Evolutionary conservation across 2,329 filamentous ascomycete species (phyloP), one percentile per base, ranked within the genome.

Genomic region (Hymenotorrendiella dingleyae): DNA sequence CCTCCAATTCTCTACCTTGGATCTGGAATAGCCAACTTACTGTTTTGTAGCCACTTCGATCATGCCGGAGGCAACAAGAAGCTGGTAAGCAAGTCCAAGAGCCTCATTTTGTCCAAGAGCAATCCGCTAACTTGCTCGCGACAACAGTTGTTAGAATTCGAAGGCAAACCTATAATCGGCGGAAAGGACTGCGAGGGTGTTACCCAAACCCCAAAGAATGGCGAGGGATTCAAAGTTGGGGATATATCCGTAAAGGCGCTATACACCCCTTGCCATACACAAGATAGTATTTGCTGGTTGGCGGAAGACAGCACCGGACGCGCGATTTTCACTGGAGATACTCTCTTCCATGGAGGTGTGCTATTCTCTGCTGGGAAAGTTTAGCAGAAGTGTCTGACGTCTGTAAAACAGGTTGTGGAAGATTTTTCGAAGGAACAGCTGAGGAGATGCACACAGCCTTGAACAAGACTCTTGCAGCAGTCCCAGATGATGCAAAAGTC

Each of bases 251-350:
- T 96, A 44, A 91, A 78, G 61, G 85, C 86, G 19, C 71, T 97
- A n/a, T 86, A 97, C 67, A 98, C 93, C 10, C 93, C 93, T 2
- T 98, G 93, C 65, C 93, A 98, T 64, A 98, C 93, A 1, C 90
- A 96, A 68, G 93, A 98, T 68, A 96, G 90, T 64, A 95, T 98
- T 62, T 98, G 93, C 72, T 98, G 82, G 70, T 87, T 82, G 55
- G 81, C 93, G 71, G 79, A 95, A 65, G 91, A 98, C 59, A 82
- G 80, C 16, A 70, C 78, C 36, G 73, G 85, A 36, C 82, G 78
- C 56, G 90, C 76, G 6, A 88, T 98, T 3, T 98, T 98, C 61
- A 97, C 93, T 0, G 93, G 93, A 8, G 93, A 98, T 62, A 98
- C 93, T 0, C 70, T 98, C 27, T 98, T 98, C 67, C 91, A 94